Evolutionary conservation across 2,329 filamentous ascomycete genomes (phyloP).

Genomic region (Neopestalotiopsis clavispora): DNA sequence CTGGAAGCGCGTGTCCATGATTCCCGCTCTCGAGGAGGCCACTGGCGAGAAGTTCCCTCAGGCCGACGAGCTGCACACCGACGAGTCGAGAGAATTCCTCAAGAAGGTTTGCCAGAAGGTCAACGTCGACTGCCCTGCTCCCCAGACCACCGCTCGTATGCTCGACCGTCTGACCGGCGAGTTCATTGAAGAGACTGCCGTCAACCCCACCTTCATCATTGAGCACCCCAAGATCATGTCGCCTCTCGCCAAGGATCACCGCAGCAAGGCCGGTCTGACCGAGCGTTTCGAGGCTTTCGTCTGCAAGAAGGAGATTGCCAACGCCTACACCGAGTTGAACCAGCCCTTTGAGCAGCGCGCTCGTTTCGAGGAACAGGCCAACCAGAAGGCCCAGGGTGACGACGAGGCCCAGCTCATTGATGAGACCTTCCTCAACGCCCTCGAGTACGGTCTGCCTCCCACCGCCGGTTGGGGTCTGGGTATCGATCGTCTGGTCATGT

Average conservation of each 20-base stretch:
- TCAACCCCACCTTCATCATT: conserved; percentile 91
- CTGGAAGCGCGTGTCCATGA: conserved; percentile 96
- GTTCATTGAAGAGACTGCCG: conserved; percentile 74
- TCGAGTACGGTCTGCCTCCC: conserved; percentile 90
- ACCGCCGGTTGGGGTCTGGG: conserved; percentile 94
- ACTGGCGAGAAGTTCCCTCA: conserved; percentile 94
- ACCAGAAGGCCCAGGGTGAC: conserved; percentile 94
- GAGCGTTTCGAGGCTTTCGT: conserved; percentile 98
- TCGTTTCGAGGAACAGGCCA: conserved; percentile 92
- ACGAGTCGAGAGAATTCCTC: conserved; percentile 88
- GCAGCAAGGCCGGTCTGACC: conserved; percentile 79
- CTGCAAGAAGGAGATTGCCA: conserved; percentile 95
- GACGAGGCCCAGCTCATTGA: conserved; percentile 96
- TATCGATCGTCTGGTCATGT: conserved; percentile 83
- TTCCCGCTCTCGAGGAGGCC: conserved; percentile 86
- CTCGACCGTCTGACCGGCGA: conserved; percentile 93
- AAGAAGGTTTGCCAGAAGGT: conserved; percentile 68
- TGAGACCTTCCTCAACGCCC: conserved; percentile 89
- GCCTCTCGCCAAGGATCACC: conserved; percentile 94
- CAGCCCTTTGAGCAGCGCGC: conserved; percentile 93
- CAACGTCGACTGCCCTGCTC: conserved; percentile 86
- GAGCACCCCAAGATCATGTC: conserved; percentile 83
- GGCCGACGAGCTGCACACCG: conserved; percentile 85
- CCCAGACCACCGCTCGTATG: conserved; percentile 93
- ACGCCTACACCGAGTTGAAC: conserved; percentile 98